These are phyloP conservation scores for Cytospora schulzeri DNA, from an alignment of 2,329 filamentous ascomycete genomes.

Conservation along the genomic window DNA sequence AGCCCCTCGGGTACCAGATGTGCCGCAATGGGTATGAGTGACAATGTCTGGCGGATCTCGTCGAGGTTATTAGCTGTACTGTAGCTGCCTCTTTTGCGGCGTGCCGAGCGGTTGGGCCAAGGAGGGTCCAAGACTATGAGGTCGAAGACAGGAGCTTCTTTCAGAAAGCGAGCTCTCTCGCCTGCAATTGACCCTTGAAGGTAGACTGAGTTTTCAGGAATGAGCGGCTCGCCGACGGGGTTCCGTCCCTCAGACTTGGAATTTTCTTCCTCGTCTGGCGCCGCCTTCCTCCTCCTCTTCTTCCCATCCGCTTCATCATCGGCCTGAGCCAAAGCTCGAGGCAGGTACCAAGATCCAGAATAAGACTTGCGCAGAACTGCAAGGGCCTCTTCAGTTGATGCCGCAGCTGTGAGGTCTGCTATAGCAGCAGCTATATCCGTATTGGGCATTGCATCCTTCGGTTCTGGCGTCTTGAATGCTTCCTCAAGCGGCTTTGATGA, in stretches of 20 bases:
- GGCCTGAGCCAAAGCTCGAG: slow-evolving; percentile 38
- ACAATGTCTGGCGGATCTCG: slow-evolving; percentile 54
- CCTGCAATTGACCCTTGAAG: slow-evolving; percentile 53
- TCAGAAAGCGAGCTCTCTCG: slow-evolving; percentile 44
- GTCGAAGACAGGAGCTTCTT: slow-evolving; percentile 58
- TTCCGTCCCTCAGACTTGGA: slow-evolving; percentile 26
- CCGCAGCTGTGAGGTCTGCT: slow-evolving; percentile 56
- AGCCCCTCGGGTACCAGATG: slow-evolving; percentile 57
- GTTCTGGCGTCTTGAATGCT: slow-evolving; percentile 57
- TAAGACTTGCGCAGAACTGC: slow-evolving; percentile 39
- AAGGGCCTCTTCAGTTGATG: slow-evolving; percentile 49
- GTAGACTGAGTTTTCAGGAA: slow-evolving; percentile 48
- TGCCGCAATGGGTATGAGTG: slow-evolving; percentile 56
- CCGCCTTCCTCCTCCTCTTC: slow-evolving; percentile 22
- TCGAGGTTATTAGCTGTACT: slow-evolving; percentile 47
- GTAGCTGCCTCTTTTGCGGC: slow-evolving; percentile 57
- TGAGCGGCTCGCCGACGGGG: slow-evolving; percentile 28
- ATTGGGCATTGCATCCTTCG: slow-evolving; percentile 37
- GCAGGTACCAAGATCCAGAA: slow-evolving; percentile 49
- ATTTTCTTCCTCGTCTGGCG: background rate
- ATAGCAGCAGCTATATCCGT: slow-evolving; percentile 50
- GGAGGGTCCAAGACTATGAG: slow-evolving; percentile 76
- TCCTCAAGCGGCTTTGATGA: slow-evolving; percentile 46
- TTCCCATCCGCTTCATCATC: background rate
- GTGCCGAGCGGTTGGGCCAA: slow-evolving; percentile 78